Evolutionary conservation across 495 filamentous ascomycete species (phyloP).

Genomic region (Penicillium bialowiezense): DNA sequence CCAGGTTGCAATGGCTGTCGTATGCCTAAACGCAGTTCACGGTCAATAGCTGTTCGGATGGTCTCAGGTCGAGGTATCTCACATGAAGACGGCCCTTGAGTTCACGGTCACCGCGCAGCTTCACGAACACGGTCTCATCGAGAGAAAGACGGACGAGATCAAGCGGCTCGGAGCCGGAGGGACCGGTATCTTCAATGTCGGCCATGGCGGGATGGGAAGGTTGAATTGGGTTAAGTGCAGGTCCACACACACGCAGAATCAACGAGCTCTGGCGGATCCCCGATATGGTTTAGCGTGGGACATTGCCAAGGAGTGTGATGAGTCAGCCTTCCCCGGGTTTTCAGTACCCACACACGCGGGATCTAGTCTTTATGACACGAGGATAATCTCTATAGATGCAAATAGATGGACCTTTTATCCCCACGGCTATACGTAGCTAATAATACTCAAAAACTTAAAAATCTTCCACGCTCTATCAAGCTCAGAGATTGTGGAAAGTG

Average conservation of each 20-base stretch:
- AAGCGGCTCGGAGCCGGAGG: slow-evolving; percentile 78
- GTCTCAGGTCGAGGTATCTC: slow-evolving; percentile 27
- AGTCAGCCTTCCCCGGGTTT: slow-evolving; percentile 27
- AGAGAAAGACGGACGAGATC: slow-evolving; percentile 92
- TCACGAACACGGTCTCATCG: slow-evolving; percentile 95
- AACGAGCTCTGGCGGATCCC: slow-evolving; percentile 18
- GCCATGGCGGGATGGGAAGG: slow-evolving; percentile 55
- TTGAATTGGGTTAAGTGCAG: background rate
- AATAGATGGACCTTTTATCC: too few species aligned
- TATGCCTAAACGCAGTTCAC: slow-evolving; percentile 67
- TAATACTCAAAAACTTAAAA: too few species aligned
- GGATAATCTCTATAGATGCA: too few species aligned
- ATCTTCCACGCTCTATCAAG: too few species aligned
- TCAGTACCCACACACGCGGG: slow-evolving; percentile 1
- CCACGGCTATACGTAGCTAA: too few species aligned
- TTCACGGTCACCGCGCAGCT: slow-evolving; percentile 91
- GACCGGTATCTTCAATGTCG: slow-evolving; percentile 61
- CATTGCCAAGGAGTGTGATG: background rate
- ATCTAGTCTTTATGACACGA: background rate
- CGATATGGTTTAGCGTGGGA: slow-evolving; percentile 15
- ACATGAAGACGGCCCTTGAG: slow-evolving; percentile 94
- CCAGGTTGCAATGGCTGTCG: slow-evolving; percentile 98
- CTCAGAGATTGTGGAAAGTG: too few species aligned
- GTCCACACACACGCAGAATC: slow-evolving; percentile 13
- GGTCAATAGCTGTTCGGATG: slow-evolving; percentile 10